Base-by-base conservation (phyloP, 1,284 basidiomycete species). In the Vanrija sp. region DNA sequence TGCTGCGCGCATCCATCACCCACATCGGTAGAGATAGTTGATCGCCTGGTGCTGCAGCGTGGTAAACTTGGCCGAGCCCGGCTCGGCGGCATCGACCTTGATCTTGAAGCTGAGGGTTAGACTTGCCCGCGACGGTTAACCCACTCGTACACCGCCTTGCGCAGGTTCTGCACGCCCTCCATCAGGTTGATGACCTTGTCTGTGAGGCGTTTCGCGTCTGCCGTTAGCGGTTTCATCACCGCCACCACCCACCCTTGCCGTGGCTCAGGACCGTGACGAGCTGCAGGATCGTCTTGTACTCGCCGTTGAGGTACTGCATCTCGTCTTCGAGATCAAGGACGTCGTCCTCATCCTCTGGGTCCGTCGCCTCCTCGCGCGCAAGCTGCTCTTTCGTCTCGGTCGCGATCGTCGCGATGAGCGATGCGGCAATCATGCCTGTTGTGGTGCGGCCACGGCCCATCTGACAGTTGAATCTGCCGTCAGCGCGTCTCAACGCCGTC, bases 261-360 rank as follows among this genome's bases (percentile, higher is more conserved):
- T 73, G 72, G 38, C 64, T 65, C 39, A 75, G 60, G 6, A 75
- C 73, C 3, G 73, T 72, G 1, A 75, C 73, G 26, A 99, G 86
- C 66, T 96, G 92, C 43, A 99, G 78, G 57, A 98, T 97, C 3
- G 87, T 90, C 78, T 97, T 97, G 80, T 97, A 99, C 71, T 98
- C 95, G 48, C 95, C 91, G 78, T 91, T 86, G 49, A 91, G 78
- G 74, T 92, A 93, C 1, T 88, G 89, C 65, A 89, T 85, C 64
- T 89, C 87, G 68, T 93, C 91, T 4, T 87, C 87, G 1, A 85
- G 84, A 0, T 87, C 88, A 69, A 89, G 88, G 56, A 86, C 47
- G 4, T 70, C 64, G 26, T 64, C 50, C 12, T 79, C 77, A 6
- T 70, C 71, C 16, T 79, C 71, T 16, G 74, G 73, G 46, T 66